These are phyloP conservation scores for Cyclotella kingstonii DNA, from an alignment of 108 stramenopile genomes.

Conservation along the genomic window DNA sequence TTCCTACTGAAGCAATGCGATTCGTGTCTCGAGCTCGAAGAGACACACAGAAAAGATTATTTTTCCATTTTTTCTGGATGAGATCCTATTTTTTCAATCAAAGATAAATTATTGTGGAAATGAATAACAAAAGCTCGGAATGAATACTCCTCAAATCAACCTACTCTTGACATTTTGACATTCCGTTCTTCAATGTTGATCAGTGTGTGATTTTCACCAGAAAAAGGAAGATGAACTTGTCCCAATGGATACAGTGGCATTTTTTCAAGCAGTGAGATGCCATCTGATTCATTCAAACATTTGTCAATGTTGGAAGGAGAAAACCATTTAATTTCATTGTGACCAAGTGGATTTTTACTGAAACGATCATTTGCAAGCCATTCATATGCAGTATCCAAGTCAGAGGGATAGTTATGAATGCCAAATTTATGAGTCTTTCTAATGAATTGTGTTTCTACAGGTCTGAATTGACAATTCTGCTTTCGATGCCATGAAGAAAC, in stretches of 20 bases:
- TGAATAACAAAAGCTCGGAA: no score
- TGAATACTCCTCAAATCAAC: background rate
- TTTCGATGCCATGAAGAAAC: no score
- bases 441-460: no score
- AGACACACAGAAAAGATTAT: conserved; percentile 45
- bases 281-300: background rate
- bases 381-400: conserved; percentile 51
- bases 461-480: no score
- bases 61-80: conserved; percentile 20
- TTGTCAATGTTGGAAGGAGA: conserved; percentile 1
- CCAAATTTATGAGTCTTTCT: no score
- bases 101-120: no score
- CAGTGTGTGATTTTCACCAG: conserved; percentile 49
- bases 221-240: conserved; percentile 55
- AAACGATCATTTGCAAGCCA: conserved; percentile 45
- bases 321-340: conserved; percentile 24
- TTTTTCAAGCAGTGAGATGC: background rate
- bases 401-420: conserved; percentile 3
- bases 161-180: conserved; percentile 64
- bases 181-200: conserved; percentile 77
- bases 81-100: conserved; percentile 33
- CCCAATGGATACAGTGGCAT: conserved; percentile 72
- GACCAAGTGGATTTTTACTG: conserved; percentile 15
- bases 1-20: conserved; percentile 59
- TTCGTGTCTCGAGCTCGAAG: conserved; percentile 64